These are phyloP conservation scores for Blastomyces emzantsi DNA, from an alignment of 2,329 filamentous ascomycete species.

Conservation along the genomic window DNA sequence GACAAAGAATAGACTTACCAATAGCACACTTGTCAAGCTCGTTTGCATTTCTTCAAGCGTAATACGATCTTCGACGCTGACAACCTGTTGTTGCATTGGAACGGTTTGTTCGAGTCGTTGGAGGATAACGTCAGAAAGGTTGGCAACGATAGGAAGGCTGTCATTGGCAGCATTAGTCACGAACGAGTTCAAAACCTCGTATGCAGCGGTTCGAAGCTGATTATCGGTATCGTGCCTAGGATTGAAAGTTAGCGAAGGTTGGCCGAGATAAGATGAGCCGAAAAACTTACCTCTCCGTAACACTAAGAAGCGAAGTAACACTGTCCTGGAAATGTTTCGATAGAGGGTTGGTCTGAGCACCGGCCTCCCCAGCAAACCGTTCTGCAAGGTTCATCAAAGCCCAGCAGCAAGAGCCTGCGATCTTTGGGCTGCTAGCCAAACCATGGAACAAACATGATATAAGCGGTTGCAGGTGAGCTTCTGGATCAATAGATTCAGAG, in stretches of 20 bases:
- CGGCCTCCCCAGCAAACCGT: constrained; percentile 80
- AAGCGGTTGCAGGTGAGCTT: constrained; percentile 70
- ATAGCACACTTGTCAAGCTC: constrained; percentile 80
- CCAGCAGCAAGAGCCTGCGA: constrained; percentile 98
- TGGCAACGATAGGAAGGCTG: constrained; percentile 69
- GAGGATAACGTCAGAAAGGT: constrained; percentile 77
- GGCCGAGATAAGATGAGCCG: constrained; percentile 3
- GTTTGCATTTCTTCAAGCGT: constrained; percentile 97
- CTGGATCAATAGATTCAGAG: constrained; percentile 81
- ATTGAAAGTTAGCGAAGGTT: constrained; percentile 16
- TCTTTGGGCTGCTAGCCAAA: constrained; percentile 84
- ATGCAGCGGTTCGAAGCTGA: constrained; percentile 85
- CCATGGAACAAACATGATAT: constrained; percentile 86
- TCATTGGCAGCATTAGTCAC: constrained; percentile 84
- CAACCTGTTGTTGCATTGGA: constrained; percentile 81
- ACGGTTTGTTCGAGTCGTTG: constrained; percentile 86
- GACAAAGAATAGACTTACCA: constrained; percentile 37
- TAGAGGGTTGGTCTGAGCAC: constrained; percentile 68
- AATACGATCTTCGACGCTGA: constrained; percentile 93
- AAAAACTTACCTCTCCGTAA: constrained; percentile 60
- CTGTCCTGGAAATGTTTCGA: constrained; percentile 91
- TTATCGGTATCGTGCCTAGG: constrained; percentile 63
- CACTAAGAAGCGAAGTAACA: constrained; percentile 70
- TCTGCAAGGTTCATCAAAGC: constrained; percentile 97
- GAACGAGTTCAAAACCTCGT: constrained; percentile 93